These are phyloP conservation scores for Chrysopogon serrulatus DNA, from an alignment of 176 grass and related monocot genomes.

Conservation along the genomic window DNA sequence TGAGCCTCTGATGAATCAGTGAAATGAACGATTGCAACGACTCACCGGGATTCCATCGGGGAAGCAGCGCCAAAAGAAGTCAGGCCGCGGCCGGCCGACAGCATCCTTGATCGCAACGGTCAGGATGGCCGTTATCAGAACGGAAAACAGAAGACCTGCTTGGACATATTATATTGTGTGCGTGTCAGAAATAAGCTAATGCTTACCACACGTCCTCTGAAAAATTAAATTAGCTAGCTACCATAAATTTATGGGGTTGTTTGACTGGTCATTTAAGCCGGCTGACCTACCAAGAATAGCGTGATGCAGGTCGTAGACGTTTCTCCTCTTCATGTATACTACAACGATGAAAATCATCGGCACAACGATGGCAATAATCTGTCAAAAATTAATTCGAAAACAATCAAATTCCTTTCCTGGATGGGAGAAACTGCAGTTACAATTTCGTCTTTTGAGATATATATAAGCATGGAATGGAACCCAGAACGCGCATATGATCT, in stretches of 20 bases:
- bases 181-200: not conserved
- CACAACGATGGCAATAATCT: not conserved
- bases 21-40: not conserved
- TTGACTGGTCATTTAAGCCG: too few relatives aligned
- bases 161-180: not conserved
- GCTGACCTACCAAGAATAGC: not conserved
- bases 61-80: constrained; percentile 7
- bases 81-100: not conserved
- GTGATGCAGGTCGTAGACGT: not conserved
- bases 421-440: not conserved
- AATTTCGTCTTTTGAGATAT: not conserved
- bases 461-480: not conserved
- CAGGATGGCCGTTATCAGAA: not conserved
- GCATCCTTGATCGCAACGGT: not conserved
- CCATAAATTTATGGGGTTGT: too few relatives aligned
- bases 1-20: not conserved
- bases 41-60: not conserved
- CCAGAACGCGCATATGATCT: not conserved
- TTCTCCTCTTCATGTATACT: not conserved
- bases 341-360: not conserved
- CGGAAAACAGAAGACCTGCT: not conserved
- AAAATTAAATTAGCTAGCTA: not conserved
- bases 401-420: not conserved
- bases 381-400: not conserved
- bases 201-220: not conserved